Evolutionary conservation across 331 rosid genomes (phyloP).

Genomic region (Quercus phellos): DNA sequence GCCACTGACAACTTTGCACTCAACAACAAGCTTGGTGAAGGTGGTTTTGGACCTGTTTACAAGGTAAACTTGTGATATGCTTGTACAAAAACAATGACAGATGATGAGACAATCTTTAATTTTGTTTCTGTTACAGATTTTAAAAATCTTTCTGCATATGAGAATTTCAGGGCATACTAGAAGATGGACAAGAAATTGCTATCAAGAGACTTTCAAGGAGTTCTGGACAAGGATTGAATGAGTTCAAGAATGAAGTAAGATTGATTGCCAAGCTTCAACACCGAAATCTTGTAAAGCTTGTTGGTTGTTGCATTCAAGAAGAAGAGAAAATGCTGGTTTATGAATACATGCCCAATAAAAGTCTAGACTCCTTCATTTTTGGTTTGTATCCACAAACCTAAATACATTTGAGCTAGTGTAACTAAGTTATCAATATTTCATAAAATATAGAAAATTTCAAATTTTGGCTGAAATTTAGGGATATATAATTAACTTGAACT

Average conservation of each 20-base stretch:
- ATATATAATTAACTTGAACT: not conserved
- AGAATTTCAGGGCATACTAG: constrained; percentile 23
- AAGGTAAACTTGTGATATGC: constrained; percentile 16
- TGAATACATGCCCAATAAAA: constrained; percentile 48
- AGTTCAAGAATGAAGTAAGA: constrained; percentile 38
- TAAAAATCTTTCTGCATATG: not conserved
- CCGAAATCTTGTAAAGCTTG: constrained; percentile 46
- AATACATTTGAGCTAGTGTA: not conserved
- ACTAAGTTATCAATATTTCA: not conserved
- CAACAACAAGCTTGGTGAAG: constrained; percentile 43
- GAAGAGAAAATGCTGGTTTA: constrained; percentile 41
- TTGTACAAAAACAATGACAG: not conserved
- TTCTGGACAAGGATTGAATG: constrained; percentile 38
- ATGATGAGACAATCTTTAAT: not conserved
- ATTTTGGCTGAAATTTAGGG: not conserved
- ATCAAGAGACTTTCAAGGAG: constrained; percentile 38
- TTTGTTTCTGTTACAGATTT: not conserved
- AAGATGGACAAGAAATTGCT: constrained; percentile 36
- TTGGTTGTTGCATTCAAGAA: constrained; percentile 41
- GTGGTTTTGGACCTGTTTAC: constrained; percentile 49
- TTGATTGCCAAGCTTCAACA: constrained; percentile 44
- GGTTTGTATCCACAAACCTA: constrained; percentile 14
- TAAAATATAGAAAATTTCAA: not conserved
- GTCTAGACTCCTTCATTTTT: constrained; percentile 43
- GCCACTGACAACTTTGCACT: constrained; percentile 35